Base-by-base conservation (phyloP, 2,329 filamentous ascomycete species). In the Trichoderma sp. region DNA sequence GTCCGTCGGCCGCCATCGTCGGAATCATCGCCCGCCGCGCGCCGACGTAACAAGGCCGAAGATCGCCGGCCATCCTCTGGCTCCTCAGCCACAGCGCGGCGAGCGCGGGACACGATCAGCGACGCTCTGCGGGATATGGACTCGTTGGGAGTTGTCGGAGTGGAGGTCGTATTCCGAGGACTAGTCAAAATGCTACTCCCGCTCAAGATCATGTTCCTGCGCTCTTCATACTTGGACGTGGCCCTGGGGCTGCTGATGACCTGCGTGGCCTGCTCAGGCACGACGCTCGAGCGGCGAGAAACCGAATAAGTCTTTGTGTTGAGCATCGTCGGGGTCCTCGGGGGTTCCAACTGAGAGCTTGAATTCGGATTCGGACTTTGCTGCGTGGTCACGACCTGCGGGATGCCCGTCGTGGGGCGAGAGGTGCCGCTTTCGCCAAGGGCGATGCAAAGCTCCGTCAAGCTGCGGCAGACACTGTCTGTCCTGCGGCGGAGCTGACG, bases 381-480 rank as follows among this genome's bases (percentile, higher is more conserved):
- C 59, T 63, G 59, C 24, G 50, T 55, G 41, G 50, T 62, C 48
- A 60, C 58, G 4, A 52, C 58, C 39, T 61, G 58, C n/a, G 47
- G 58, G 30, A 52, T 52, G 5, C n/a, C 24, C 21, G 47, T 69
- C 26, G 60, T 54, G 30, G 67, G 60, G 44, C 78, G 77, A 2
- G 74, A 72, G 3, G 74, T 74, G 3, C 74, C 75, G 47, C 87
- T 85, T 68, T 91, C 90, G 34, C 88, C 88, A 62, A 99, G 80
- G 0, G 93, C 91, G 64, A 99, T 85, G 74, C 92, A 97, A 7
- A 99, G 82, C 76, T 99, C 95, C 0, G 94, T 98, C 69, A 99
- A 79, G 72, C 91, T 95, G 62, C 94, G 90, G 75, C 95, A 98
- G 74, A 99, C 88, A 73, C 90, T 93, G 74, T 99, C 94, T 30